A percentile compares a stretch with the other conserved stretches of the same genome.
Conservation (phyloP, 1,139 yeast species). For the Yamadazyma dushanensis region DNA sequence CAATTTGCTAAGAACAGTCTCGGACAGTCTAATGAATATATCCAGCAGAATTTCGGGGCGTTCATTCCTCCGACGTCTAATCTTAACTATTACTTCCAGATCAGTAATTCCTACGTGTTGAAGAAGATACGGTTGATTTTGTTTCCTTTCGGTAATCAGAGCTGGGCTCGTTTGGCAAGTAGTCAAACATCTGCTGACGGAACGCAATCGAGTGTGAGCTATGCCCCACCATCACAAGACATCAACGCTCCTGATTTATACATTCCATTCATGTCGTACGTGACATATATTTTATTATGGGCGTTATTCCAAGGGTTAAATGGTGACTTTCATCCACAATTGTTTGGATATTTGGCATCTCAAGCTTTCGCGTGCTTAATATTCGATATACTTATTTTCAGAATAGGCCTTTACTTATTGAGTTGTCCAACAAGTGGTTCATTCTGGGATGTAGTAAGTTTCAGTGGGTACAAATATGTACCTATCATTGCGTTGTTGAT, state of each 20-base stretch:
- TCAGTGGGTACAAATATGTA: slow-evolving; percentile 93
- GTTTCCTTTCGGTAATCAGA: slow-evolving; percentile 84
- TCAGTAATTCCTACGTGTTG: slow-evolving; percentile 83
- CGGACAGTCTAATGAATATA: slow-evolving; percentile 65
- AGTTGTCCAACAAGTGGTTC: slow-evolving; percentile 54
- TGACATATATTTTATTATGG: slow-evolving; percentile 83
- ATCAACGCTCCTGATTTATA: slow-evolving; percentile 95
- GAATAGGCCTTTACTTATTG: slow-evolving; percentile 45
- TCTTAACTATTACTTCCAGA: slow-evolving; percentile 84
- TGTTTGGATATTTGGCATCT: slow-evolving; percentile 87
- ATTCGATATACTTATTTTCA: slow-evolving; percentile 57
- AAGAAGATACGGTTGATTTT: slow-evolving; percentile 70
- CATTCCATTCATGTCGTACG: slow-evolving; percentile 90
- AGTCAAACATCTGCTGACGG: slow-evolving; percentile 30
- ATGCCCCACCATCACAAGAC: slow-evolving; percentile 77
- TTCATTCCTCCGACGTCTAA: slow-evolving; percentile 53
- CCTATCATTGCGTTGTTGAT: slow-evolving; percentile 62
- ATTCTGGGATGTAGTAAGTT: slow-evolving; percentile 82
- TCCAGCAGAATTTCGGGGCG: slow-evolving; percentile 67
- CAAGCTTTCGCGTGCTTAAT: slow-evolving; percentile 83
- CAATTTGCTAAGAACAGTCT: slow-evolving; percentile 88
- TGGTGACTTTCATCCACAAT: slow-evolving; percentile 91
- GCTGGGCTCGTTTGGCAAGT: slow-evolving; percentile 66
- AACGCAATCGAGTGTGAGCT: slow-evolving; percentile 21
- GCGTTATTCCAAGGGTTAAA: slow-evolving; percentile 84